phyloP scores from a whole-genome alignment of 768 basidiomycete genomes.

The Boletus sp. region DNA sequence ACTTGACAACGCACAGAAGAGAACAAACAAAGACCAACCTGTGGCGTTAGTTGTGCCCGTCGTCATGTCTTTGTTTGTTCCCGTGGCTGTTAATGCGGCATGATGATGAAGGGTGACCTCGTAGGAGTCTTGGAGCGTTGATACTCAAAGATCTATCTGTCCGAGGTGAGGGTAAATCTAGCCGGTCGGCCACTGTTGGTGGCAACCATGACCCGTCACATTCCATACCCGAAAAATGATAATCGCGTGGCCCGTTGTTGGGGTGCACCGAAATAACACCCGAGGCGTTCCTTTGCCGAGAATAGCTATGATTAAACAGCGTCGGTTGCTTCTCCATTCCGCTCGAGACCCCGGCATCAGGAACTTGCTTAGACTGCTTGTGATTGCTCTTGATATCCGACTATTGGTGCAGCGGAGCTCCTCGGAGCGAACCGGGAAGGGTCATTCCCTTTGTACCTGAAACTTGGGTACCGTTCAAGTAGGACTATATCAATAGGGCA shows the following conservation, averaged over 20 bases:
- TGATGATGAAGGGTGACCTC: no score
- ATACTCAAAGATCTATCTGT: not conserved
- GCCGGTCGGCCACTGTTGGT: no score
- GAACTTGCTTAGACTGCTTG: not conserved
- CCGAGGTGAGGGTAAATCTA: not conserved
- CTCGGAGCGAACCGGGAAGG: constrained; percentile 23
- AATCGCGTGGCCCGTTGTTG: not conserved
- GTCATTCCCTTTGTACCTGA: not conserved
- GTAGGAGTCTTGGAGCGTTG: no score
- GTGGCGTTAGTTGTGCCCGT: no score
- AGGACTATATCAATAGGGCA: not conserved
- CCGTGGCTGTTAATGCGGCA: no score
- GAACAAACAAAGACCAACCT: no score
- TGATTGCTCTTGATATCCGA: constrained; percentile 1
- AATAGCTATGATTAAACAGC: not conserved
- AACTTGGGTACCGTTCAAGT: not conserved
- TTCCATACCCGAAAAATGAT: not conserved
- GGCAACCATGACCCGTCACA: not conserved
- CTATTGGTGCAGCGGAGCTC: constrained; percentile 5
- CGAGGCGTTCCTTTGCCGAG: not conserved
- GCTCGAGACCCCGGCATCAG: not conserved
- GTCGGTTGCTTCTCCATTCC: constrained; percentile 1
- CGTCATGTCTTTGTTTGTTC: no score
- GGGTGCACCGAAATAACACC: constrained; percentile 1
- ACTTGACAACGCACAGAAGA: no score